Evolutionary conservation across 768 basidiomycete genomes (phyloP).

Genomic region (Mycena metata): DNA sequence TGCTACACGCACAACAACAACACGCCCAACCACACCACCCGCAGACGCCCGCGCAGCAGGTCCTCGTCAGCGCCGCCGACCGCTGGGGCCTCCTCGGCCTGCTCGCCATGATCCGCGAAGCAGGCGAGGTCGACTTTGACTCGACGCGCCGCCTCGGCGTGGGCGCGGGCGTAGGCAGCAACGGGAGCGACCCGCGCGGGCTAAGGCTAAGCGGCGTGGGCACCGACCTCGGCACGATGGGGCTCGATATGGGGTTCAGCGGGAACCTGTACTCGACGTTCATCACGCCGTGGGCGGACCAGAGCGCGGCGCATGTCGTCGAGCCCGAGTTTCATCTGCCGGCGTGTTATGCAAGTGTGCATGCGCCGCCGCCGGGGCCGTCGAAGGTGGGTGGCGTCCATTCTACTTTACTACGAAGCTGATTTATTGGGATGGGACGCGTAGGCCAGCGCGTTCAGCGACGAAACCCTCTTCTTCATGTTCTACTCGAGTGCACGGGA

Average conservation of each 20-base stretch:
- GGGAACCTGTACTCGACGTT: slow-evolving; percentile 94
- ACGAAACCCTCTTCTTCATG: slow-evolving; percentile 98
- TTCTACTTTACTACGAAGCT: too few relatives aligned
- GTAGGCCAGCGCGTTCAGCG: slow-evolving; percentile 90
- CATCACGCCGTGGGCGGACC: slow-evolving; percentile 97
- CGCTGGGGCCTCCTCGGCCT: slow-evolving; percentile 93
- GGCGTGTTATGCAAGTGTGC: slow-evolving; percentile 89
- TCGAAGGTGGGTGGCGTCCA: too few relatives aligned
- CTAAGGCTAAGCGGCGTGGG: slow-evolving; percentile 81
- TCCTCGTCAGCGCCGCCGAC: slow-evolving; percentile 92
- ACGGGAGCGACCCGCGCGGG: slow-evolving; percentile 21
- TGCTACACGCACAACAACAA: slow-evolving; percentile 40
- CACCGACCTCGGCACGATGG: slow-evolving; percentile 92
- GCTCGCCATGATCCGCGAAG: slow-evolving; percentile 88
- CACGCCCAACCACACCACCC: slow-evolving; percentile 46
- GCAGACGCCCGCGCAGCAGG: slow-evolving; percentile 93
- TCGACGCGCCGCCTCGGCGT: slow-evolving; percentile 6
- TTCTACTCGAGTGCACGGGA: slow-evolving; percentile 95
- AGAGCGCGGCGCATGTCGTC: slow-evolving; percentile 84
- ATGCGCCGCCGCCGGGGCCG: slow-evolving; percentile 88
- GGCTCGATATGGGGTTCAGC: slow-evolving; percentile 86
- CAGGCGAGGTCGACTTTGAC: slow-evolving; percentile 81
- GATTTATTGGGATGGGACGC: too few relatives aligned
- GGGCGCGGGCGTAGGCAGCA: neutral
- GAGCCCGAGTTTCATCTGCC: slow-evolving; percentile 95